phyloP scores from a whole-genome alignment of 192 early-diverging fungal genomes.

The Podila horticola region DNA sequence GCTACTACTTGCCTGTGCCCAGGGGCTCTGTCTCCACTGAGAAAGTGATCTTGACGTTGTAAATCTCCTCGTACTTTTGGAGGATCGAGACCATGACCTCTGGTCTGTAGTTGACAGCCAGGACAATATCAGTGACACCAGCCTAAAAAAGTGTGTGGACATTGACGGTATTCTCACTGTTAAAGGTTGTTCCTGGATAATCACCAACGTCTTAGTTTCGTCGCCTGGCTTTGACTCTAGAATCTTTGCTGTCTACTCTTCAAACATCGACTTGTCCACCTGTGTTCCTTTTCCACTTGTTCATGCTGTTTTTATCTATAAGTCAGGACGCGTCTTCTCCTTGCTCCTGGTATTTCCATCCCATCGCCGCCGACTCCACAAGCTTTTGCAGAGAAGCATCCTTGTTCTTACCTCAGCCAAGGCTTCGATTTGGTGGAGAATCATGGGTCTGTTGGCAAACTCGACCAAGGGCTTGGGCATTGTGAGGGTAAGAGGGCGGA shows the following conservation, averaged over 20 bases:
- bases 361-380: not conserved
- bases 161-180: too few species aligned
- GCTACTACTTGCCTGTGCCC: conserved; percentile 76
- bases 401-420: conserved; percentile 83
- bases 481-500: conserved; percentile 96
- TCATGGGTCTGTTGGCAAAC: conserved; percentile 99
- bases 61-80: conserved; percentile 93
- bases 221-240: too few species aligned
- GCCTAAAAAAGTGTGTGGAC: conserved; percentile 65
- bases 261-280: not conserved
- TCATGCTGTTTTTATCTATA: not conserved
- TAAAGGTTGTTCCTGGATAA: too few species aligned
- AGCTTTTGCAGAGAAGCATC: not conserved
- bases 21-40: conserved; percentile 97
- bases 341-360: too few species aligned
- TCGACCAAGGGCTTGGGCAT: conserved; percentile 99
- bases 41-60: conserved; percentile 94
- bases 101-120: conserved; percentile 99
- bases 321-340: not conserved
- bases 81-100: conserved; percentile 96
- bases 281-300: not conserved
- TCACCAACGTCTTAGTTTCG: too few species aligned
- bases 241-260: too few species aligned
- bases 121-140: conserved; percentile 96
- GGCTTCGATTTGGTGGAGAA: conserved; percentile 98